phyloP scores from a whole-genome alignment of 805 yeast genomes.

The Candida arabinofermentans region DNA sequence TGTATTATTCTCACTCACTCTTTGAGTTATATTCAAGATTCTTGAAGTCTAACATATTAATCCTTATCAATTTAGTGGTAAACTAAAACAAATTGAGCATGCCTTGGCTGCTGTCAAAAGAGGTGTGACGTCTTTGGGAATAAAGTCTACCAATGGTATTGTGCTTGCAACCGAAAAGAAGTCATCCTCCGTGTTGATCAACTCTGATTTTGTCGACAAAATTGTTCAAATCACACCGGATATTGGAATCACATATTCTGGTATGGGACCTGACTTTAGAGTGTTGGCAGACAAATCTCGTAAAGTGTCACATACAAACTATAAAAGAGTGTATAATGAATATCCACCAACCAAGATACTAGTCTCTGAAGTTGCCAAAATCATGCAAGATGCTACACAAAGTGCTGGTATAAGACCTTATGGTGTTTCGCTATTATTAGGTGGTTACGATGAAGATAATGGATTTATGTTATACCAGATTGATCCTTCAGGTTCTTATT shows the following conservation, averaged over 20 bases:
- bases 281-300: conserved; percentile 92
- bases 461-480: conserved; percentile 88
- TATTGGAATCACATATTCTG: conserved; percentile 94
- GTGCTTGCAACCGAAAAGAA: conserved; percentile 97
- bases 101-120: conserved; percentile 96
- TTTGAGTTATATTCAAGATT: conserved; percentile 2
- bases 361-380: conserved; percentile 91
- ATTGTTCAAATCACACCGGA: conserved; percentile 87
- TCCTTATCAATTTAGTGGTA: conserved; percentile 57
- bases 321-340: conserved; percentile 91
- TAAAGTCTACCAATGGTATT: conserved; percentile 89
- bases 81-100: conserved; percentile 95
- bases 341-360: conserved; percentile 94
- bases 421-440: conserved; percentile 91
- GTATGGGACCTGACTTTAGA: conserved; percentile 99
- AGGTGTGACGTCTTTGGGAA: conserved; percentile 96
- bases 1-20: conserved; percentile 25
- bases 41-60: not conserved
- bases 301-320: conserved; percentile 86
- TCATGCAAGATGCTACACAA: conserved; percentile 98
- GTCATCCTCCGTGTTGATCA: conserved; percentile 71
- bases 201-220: conserved; percentile 70
- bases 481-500: conserved; percentile 96
- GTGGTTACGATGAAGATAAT: conserved; percentile 76
- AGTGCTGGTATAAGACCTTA: conserved; percentile 99